Conservation (phyloP, 352 stramenopile genomes). For the Pythium pyrilobum region DNA sequence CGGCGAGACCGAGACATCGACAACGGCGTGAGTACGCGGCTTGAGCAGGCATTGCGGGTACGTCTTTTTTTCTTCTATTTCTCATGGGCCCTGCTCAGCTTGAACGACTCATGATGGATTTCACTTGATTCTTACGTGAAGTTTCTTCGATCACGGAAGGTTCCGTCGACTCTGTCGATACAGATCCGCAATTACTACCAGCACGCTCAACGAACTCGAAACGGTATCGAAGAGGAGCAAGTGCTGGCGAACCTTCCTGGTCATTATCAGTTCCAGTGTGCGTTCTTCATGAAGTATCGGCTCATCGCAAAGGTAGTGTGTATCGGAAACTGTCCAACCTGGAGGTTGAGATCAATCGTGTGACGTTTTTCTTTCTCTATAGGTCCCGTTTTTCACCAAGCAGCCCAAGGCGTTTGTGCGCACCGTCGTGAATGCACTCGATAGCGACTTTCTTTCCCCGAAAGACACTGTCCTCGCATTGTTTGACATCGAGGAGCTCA, state of each 20-base stretch:
- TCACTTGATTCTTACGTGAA: conserved; percentile 2
- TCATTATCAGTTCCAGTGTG: conserved; percentile 20
- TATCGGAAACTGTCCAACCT: no score
- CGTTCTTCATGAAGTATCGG: conserved; percentile 22
- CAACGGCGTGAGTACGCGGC: conserved; percentile 52
- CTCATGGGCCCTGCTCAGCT: no score
- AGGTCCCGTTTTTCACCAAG: conserved; percentile 24
- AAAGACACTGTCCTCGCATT: conserved; percentile 13
- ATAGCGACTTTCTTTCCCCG: conserved; percentile 22
- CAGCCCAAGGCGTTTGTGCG: conserved; percentile 19
- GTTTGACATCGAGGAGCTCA: conserved; percentile 14
- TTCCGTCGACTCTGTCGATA: conserved; percentile 24
- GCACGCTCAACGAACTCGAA: conserved; percentile 64
- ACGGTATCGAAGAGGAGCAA: conserved; percentile 22
- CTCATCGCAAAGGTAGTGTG: conserved; percentile 13
- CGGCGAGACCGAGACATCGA: conserved; percentile 49
- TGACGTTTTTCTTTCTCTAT: no score
- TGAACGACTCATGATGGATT: background rate
- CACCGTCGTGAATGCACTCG: conserved; percentile 13
- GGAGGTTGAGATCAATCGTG: background rate
- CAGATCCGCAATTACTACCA: conserved; percentile 61
- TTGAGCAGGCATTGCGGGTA: conserved; percentile 40
- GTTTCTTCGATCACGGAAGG: conserved; percentile 43
- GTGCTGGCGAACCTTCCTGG: conserved; percentile 15
- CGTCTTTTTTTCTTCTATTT: no score